Base-by-base conservation (phyloP, 805 yeast genomes). In the Cyberlindnera euphorbiae region DNA sequence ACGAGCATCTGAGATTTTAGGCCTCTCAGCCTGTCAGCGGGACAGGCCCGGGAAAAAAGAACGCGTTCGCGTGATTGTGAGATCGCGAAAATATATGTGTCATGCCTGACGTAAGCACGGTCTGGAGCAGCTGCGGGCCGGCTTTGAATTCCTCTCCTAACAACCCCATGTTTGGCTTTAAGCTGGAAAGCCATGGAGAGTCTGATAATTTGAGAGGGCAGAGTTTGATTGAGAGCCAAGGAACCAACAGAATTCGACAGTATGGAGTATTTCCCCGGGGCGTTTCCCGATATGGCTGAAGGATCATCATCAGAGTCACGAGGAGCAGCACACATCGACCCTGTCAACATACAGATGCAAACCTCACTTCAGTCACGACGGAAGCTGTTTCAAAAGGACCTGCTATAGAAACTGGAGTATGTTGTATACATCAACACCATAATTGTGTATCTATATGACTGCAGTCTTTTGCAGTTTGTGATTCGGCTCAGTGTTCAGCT, bases 191-290 rank as follows among this genome's bases (percentile, higher is more conserved):
- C n/a, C n/a, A n/a, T n/a, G n/a, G n/a, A n/a, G n/a, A n/a, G n/a
- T n/a, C n/a, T n/a, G n/a, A n/a, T n/a, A n/a, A n/a, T n/a, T n/a
- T n/a, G n/a, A n/a, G n/a, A n/a, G n/a, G n/a, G n/a, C n/a, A n/a
- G n/a, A n/a, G n/a, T n/a, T n/a, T n/a, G n/a, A n/a, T n/a, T n/a
- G n/a, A n/a, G n/a, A n/a, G n/a, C n/a, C n/a, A 26, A 13, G 26
- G 12, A 16, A 12, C 19, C 18, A 13, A 12, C 6, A 12, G 17
- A 19, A 8, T 9, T 18, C 6, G 14, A 8, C 21, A 28, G 5
- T 18, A 50, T 49, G 55, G 49, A 46, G 18, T 29, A 28, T 17
- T 41, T 47, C n/a, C 53, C 55, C 3, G 55, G 55, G 8, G 49
- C 44, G 3, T 49, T 49, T 24, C 50, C 51, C 1, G 47, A 42